Evolutionary conservation across 352 stramenopile species (phyloP).

Genomic region (Globisporangium canariense): DNA sequence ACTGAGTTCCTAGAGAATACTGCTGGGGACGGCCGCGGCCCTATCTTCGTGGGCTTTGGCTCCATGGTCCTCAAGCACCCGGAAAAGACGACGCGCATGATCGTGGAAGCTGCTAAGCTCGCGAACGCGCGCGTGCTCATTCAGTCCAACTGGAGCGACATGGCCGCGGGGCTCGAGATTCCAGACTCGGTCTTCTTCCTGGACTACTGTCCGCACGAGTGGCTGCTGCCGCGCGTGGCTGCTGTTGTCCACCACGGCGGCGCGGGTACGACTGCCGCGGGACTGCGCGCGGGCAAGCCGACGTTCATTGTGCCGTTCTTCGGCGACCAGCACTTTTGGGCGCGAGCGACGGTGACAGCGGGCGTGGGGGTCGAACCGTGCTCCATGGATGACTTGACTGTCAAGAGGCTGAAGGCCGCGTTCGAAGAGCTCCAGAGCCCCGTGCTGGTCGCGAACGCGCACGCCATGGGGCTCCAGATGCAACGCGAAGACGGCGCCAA

Average conservation of each 20-base stretch:
- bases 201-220: slow-evolving; percentile 84
- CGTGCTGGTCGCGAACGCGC: slow-evolving; percentile 47
- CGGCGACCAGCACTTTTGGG: slow-evolving; percentile 94
- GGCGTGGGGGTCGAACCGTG: slow-evolving; percentile 87
- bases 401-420: slow-evolving; percentile 69
- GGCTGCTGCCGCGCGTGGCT: slow-evolving; percentile 86
- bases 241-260: slow-evolving; percentile 83
- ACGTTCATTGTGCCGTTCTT: slow-evolving; percentile 96
- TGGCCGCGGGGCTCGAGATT: slow-evolving; percentile 43
- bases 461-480: slow-evolving; percentile 49
- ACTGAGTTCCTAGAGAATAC: slow-evolving; percentile 51
- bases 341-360: slow-evolving; percentile 72
- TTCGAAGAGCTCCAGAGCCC: slow-evolving; percentile 65
- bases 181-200: slow-evolving; percentile 65
- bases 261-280: slow-evolving; percentile 87
- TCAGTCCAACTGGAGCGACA: slow-evolving; percentile 88
- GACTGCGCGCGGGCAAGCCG: slow-evolving; percentile 87
- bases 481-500: slow-evolving; percentile 75
- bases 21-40: slow-evolving; percentile 23
- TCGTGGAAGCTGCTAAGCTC: slow-evolving; percentile 68
- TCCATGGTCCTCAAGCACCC: slow-evolving; percentile 90
- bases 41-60: slow-evolving; percentile 94
- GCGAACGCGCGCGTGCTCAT: slow-evolving; percentile 83
- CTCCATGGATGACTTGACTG: slow-evolving; percentile 78
- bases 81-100: slow-evolving; percentile 69